Conservation (phyloP, 2,329 filamentous ascomycete genomes). For the Ophiostoma quercus region DNA sequence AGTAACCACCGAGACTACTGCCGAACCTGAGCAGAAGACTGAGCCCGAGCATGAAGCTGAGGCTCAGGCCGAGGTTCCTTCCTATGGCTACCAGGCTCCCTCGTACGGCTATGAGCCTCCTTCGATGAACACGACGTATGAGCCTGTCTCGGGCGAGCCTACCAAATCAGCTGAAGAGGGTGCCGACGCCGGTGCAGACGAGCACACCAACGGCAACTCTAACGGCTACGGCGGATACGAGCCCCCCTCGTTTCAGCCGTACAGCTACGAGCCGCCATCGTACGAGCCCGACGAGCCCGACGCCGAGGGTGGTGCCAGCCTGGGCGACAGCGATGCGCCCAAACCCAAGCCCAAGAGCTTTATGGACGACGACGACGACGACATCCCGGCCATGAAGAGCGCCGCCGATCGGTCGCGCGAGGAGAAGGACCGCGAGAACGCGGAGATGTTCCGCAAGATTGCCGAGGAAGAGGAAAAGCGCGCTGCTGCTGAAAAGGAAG, state of each 20-base stretch:
- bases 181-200: constrained; percentile 21
- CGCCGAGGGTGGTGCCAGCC: constrained; percentile 37
- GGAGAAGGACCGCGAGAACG: constrained; percentile 71
- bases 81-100: constrained; percentile 40
- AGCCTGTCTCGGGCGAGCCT: constrained; percentile 22
- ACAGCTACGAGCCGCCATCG: constrained; percentile 53
- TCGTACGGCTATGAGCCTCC: constrained; percentile 51
- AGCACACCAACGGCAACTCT: constrained; percentile 45
- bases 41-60: background rate
- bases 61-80: background rate
- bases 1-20: background rate
- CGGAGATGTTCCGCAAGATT: constrained; percentile 78
- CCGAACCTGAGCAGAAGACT: background rate
- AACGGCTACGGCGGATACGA: constrained; percentile 49
- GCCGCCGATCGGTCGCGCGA: constrained; percentile 56
- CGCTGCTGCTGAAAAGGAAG: constrained; percentile 47
- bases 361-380: constrained; percentile 78
- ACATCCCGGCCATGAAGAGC: constrained; percentile 53
- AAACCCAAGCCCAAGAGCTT: constrained; percentile 64
- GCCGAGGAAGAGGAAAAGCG: constrained; percentile 68
- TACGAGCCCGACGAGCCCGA: constrained; percentile 48
- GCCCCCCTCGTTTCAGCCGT: constrained; percentile 57
- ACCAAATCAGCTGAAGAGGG: background rate
- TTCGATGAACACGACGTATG: constrained; percentile 35
- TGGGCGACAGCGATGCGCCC: constrained; percentile 38